Evolutionary conservation across 2,329 filamentous ascomycete genomes (phyloP), one percentile per base, ranked within the genome.

Genomic region (Claviceps quebecensis): DNA sequence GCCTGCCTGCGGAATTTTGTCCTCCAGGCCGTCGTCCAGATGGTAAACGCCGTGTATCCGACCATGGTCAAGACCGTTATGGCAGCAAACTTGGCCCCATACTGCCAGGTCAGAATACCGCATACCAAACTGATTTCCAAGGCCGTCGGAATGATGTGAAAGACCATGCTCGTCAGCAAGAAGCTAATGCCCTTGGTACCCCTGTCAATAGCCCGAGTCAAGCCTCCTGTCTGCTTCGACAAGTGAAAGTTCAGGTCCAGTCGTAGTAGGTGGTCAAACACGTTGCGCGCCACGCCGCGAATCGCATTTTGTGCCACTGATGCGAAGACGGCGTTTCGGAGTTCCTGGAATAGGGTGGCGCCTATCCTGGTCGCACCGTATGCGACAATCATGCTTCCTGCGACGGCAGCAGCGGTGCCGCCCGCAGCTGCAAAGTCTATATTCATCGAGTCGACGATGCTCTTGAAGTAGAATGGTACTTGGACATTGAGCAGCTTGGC

Each of bases 181-280:
- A 97, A 98, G 73, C 88, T 96, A 65, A 98, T 98, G 56, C 93
- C 94, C 69, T 98, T 98, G 19, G 93, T 98, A 63, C 93, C 93
- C 56, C 94, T 82, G 64, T 98, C 94, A 56, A 98, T 93, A 23
- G 94, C 93, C 57, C 93, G 77, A 1, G 91, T 97, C 56, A 98
- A 70, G 1, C 93, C 93, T 56, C 93, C 93, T 0, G 93, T 98
- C 71, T 98, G 93, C 60, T 94, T 87, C 19, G 85, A 84, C 9
- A 98, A 77, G 65, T 98, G 93, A 68, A 98, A 98, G 67, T 85
- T 89, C 47, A 97, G 76, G 64, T 98, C 93, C 22, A 98, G 77
- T 51, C 82, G 83, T 34, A 98, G 73, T 47, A 98, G 64, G 67
- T 98, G 94, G 55, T 87, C 81, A 60, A 97, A 97, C 2, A 98